A percentile compares a stretch with the other conserved stretches of the same genome.
These are phyloP conservation scores for Cnidoscolus chayamansa DNA, from an alignment of 441 rosid genomes.

Conservation along the genomic window DNA sequence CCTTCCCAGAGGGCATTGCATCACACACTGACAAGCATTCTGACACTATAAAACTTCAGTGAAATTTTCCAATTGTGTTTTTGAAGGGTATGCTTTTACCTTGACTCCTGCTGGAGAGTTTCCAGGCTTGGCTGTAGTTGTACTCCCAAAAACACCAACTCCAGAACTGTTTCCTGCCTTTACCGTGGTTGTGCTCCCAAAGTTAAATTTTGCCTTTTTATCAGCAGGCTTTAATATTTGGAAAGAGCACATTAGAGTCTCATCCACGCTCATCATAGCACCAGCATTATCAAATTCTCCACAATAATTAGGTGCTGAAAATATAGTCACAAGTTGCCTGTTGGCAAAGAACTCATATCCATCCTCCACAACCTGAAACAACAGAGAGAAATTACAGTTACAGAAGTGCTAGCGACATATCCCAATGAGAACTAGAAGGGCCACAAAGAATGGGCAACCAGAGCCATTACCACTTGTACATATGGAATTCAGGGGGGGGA, in stretches of 20 bases:
- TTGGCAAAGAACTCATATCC: slow-evolving; percentile 72
- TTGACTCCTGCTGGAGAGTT: slow-evolving; percentile 49
- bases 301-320: slow-evolving; percentile 73
- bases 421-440: slow-evolving; percentile 15
- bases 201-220: slow-evolving; percentile 38
- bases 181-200: slow-evolving; percentile 25
- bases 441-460: slow-evolving; percentile 18
- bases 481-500: slow-evolving; percentile 1
- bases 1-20: not conserved
- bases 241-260: slow-evolving; percentile 70
- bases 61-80: slow-evolving; percentile 4
- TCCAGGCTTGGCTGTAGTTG: slow-evolving; percentile 42
- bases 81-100: slow-evolving; percentile 31
- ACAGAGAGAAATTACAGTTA: slow-evolving; percentile 1
- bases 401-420: not conserved
- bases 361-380: slow-evolving; percentile 72
- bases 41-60: not conserved
- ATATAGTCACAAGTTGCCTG: slow-evolving; percentile 67
- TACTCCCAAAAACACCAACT: slow-evolving; percentile 33
- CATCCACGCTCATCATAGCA: slow-evolving; percentile 79
- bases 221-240: slow-evolving; percentile 69
- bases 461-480: not conserved
- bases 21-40: slow-evolving; percentile 3
- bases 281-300: slow-evolving; percentile 82
- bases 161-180: slow-evolving; percentile 27